Base-by-base conservation (phyloP, 208 protist species). In the Leptomonas seymouri region DNA sequence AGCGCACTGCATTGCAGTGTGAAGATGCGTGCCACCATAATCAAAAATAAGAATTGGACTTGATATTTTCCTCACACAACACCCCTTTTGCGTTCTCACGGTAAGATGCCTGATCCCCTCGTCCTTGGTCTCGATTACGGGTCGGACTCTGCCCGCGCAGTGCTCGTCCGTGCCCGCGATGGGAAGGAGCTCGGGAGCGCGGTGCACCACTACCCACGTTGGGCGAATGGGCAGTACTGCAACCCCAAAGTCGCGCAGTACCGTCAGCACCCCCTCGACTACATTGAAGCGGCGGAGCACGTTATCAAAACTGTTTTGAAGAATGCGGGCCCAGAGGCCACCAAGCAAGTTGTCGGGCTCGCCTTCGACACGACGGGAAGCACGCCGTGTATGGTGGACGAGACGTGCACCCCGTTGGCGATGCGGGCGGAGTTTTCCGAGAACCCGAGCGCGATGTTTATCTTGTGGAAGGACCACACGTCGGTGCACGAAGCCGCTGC, bases 381-480 rank as follows among this genome's bases (percentile, higher is more conserved):
- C 59, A 86, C 81, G 21, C 81, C 81, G 18, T 86, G 74, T 60
- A 59, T 90, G 42, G 78, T 86, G 9, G 81, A 86, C 50, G 73
- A 61, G 45, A 62, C 57, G 25, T 83, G 80, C 67, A 61, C 42
- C 23, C 77, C 81, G 58, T 67, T 90, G 9, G 59, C 84, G 45
- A 39, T 86, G 69, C 59, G 57, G 3, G 39, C 56, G 2, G 53
- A 54, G 2, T 86, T 90, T 59, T 45, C 57, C 23, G 73, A 86
- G 20, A 90, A 86, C 42, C 77, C 80, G 6, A 86, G 85, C 28
- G 78, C 80, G 8, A 90, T 89, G 84, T 86, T 84, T 68, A 76
- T 84, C n/a, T 67, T 90, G 23, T 90, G 84, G 74, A 90, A 90
- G 57, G 78, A 86, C 50, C 84, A 90, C 70, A 86, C 75, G 5